phyloP scores from a whole-genome alignment of 129 eudicot genomes.

The Rutidosis leptorrhynchoides region DNA sequence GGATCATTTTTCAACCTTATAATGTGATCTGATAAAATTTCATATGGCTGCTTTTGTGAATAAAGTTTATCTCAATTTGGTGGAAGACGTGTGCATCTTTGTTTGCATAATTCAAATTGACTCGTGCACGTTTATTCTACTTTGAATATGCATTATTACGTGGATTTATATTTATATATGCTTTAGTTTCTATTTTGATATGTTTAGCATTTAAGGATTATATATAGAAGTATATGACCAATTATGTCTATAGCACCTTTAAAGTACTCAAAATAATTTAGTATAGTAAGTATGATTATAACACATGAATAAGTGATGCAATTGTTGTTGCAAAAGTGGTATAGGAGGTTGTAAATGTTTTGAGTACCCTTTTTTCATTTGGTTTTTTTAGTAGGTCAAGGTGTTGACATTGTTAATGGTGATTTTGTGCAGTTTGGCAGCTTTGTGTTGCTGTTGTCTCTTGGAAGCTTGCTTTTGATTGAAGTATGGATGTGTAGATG shows the following conservation, averaged over 20 bases:
- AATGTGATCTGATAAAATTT: not conserved
- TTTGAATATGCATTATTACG: too few species aligned
- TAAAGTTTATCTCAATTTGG: not conserved
- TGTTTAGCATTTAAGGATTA: too few species aligned
- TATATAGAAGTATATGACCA: too few species aligned
- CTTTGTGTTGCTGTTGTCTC: constrained; percentile 37
- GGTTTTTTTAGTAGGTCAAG: constrained; percentile 2
- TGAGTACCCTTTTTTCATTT: not conserved
- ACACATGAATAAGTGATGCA: too few species aligned
- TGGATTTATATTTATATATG: too few species aligned
- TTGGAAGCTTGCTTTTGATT: constrained; percentile 41
- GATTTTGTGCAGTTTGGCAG: constrained; percentile 37
- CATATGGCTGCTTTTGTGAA: too few species aligned
- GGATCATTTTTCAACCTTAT: not conserved
- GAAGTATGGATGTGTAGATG: constrained; percentile 14
- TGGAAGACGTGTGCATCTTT: not conserved
- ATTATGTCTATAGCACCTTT: not conserved
- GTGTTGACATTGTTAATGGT: constrained; percentile 17
- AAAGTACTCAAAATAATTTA: not conserved
- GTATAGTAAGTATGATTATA: too few species aligned
- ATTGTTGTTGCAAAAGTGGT: too few species aligned
- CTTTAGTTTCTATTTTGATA: too few species aligned
- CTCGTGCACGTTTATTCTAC: too few species aligned
- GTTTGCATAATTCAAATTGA: too few species aligned
- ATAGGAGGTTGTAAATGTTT: not conserved